A percentile compares a stretch with the other conserved stretches of the same genome.
Conservation (phyloP, 768 basidiomycete species). For the Naganishia friedmannii region DNA sequence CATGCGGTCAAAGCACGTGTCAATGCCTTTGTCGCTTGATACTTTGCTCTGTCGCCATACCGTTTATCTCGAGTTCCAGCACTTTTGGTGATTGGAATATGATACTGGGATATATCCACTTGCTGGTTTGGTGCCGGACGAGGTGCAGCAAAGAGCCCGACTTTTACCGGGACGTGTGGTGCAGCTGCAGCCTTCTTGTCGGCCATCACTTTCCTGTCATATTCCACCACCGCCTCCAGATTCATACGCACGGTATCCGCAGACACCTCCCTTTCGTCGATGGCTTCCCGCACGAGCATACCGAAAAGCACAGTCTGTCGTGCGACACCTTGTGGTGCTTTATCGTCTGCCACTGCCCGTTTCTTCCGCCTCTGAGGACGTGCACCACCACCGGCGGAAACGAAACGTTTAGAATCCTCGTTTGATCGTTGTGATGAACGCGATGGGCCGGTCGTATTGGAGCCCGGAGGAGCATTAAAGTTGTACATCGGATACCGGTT, state of each 20-base stretch:
- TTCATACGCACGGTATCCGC: slow-evolving; percentile 1
- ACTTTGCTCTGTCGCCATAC: slow-evolving; percentile 5
- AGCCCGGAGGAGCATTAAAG: background rate
- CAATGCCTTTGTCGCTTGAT: slow-evolving; percentile 1
- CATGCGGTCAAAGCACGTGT: slow-evolving; percentile 12
- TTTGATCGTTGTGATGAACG: background rate
- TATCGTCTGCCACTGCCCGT: slow-evolving; percentile 4
- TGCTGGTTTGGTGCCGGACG: background rate
- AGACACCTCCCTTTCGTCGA: slow-evolving; percentile 5
- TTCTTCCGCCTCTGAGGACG: background rate
- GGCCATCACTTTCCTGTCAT: slow-evolving; percentile 12
- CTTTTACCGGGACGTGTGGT: background rate
- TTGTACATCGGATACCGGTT: background rate
- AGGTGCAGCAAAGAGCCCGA: slow-evolving; percentile 2
- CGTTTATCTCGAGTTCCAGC: background rate
- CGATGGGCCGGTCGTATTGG: background rate
- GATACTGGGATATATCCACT: background rate
- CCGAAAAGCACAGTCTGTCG: slow-evolving; percentile 12
- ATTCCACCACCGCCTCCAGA: background rate
- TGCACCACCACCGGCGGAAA: slow-evolving; percentile 2
- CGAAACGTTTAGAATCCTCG: slow-evolving; percentile 8
- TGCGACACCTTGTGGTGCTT: background rate
- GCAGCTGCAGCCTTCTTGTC: background rate
- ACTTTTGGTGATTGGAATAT: background rate
- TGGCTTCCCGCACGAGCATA: slow-evolving; percentile 7